Evolutionary conservation across 345 rosid genomes (phyloP), one percentile per base, ranked within the genome.

Genomic region (Bruguiera parviflora): DNA sequence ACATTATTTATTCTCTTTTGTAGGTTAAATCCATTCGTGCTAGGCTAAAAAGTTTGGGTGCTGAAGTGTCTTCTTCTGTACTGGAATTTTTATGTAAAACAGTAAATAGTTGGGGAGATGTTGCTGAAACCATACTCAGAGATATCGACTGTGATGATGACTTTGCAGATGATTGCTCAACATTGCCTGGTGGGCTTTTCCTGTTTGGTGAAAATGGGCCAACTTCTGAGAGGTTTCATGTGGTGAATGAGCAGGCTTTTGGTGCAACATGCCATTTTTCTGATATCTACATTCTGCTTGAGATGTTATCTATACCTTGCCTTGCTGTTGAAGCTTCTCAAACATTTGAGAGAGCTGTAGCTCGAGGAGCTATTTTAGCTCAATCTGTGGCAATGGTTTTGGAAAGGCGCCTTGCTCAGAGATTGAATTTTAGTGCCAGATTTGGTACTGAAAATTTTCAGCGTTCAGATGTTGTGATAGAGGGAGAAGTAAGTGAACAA

Each of bases 341-440:
- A 82, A 90, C 96, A 16, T 89, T 96, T 53, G 95, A 90, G 86
- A 89, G 88, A 80, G 97, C 99, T 74, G 88, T 92, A 65, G 87
- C 86, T 69, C 87, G 86, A 71, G 98, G 99, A 75, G 86, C 86
- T 72, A 80, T 96, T 78, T 78, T 75, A 59, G 92, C 95, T 74
- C 90, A 87, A 72, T 81, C 88, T 67, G 87, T 89, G 33, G 88
- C 92, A 66, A 74, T 88, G 88, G 98, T 92, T 75, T 83, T 96
- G 83, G 92, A 96, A 82, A 88, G 88, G 77, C 87, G 96, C 35
- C 78, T 84, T 60, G 70, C 86, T 76, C 90, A 82, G 71, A 80
- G 85, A 70, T 72, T 82, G 72, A 83, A 75, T 78, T 78, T 78
- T 69, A 84, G 57, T 80, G 73, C 89, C 72, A 73, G 78, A 82